A percentile compares a stretch with the other conserved stretches of the same genome.
phyloP scores from a whole-genome alignment of 2,329 filamentous ascomycete genomes.

The Parastagonospora nodorum region DNA sequence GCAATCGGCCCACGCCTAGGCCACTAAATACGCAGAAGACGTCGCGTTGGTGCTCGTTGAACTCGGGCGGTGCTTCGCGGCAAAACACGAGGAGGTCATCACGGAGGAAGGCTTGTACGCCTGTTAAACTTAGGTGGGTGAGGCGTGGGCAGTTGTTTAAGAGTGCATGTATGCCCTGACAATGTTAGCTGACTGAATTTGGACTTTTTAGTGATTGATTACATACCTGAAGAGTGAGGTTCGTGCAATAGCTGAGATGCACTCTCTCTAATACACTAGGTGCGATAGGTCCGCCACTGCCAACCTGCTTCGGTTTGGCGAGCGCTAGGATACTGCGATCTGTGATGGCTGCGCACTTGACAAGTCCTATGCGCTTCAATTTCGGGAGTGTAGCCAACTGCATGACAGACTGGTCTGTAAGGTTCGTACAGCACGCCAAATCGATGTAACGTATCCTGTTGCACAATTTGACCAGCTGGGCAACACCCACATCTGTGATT shows the following conservation, averaged over 20 bases:
- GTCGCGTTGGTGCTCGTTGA: slow-evolving; percentile 91
- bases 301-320: slow-evolving; percentile 66
- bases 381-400: slow-evolving; percentile 88
- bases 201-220: background rate
- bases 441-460: slow-evolving; percentile 98
- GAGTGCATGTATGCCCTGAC: slow-evolving; percentile 83
- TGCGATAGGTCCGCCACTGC: slow-evolving; percentile 61
- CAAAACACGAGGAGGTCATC: slow-evolving; percentile 86
- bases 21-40: slow-evolving; percentile 99
- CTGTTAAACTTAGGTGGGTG: slow-evolving; percentile 92
- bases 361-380: slow-evolving; percentile 88
- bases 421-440: slow-evolving; percentile 86
- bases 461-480: slow-evolving; percentile 80
- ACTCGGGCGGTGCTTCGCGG: slow-evolving; percentile 86
- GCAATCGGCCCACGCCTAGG: slow-evolving; percentile 75
- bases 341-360: slow-evolving; percentile 91
- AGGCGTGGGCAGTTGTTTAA: slow-evolving; percentile 90
- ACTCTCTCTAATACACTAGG: slow-evolving; percentile 83
- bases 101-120: slow-evolving; percentile 86
- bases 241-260: slow-evolving; percentile 92
- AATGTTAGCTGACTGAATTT: slow-evolving; percentile 2
- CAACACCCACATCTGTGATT: slow-evolving; percentile 88
- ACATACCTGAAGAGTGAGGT: slow-evolving; percentile 78
- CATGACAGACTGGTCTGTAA: slow-evolving; percentile 86
- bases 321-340: slow-evolving; percentile 86